Conservation (phyloP, 2,329 filamentous ascomycete species). For the Aspergillus pseudonomiae region DNA sequence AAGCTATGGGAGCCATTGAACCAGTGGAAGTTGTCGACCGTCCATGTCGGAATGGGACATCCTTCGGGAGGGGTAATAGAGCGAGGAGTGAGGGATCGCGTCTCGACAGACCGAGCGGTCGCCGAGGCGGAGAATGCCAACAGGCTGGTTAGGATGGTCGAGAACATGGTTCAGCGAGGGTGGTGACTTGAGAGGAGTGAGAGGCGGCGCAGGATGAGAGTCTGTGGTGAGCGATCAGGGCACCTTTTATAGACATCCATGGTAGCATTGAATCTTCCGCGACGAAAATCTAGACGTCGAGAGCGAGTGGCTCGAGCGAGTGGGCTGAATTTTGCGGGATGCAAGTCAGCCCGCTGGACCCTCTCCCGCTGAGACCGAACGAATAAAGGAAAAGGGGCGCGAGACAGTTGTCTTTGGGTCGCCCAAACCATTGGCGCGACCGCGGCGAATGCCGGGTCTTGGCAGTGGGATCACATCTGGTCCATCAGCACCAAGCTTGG, state of each 20-base stretch:
- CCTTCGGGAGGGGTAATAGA: constrained; percentile 29
- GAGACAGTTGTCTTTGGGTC: not conserved
- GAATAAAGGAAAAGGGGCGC: not conserved
- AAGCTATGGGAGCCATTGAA: constrained; percentile 23
- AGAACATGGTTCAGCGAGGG: not conserved
- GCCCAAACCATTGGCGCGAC: not conserved
- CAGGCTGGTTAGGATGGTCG: constrained; percentile 15
- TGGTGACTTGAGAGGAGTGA: not conserved
- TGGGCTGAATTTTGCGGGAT: not conserved
- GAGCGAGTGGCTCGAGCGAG: not conserved
- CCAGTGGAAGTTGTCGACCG: constrained; percentile 25
- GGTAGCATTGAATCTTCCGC: not conserved
- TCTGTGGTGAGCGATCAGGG: not conserved
- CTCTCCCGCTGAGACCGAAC: not conserved
- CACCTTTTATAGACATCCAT: not conserved
- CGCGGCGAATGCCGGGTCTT: not conserved
- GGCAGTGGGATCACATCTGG: not conserved
- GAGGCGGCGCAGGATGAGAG: not conserved
- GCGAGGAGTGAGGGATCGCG: constrained; percentile 25
- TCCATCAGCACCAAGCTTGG: not conserved
- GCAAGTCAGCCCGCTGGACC: not conserved
- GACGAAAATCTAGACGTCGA: not conserved
- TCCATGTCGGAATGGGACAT: constrained; percentile 33
- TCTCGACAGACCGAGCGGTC: not conserved
- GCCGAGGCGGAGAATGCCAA: constrained; percentile 12